Base-by-base conservation (phyloP, 2,329 filamentous ascomycete species). In the Emmonsiellopsis sp. region DNA sequence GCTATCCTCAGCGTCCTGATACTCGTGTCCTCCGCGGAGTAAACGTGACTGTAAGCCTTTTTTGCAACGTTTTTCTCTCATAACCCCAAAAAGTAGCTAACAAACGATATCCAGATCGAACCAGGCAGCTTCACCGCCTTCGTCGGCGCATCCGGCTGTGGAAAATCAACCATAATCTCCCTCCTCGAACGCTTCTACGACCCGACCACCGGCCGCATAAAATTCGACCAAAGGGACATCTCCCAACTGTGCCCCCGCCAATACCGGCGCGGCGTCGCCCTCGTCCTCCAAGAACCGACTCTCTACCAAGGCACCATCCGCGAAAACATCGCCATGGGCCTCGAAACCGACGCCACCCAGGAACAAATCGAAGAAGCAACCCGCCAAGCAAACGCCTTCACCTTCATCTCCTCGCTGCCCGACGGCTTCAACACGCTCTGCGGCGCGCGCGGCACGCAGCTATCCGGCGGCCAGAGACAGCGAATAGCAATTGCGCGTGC, bases 281-380 rank as follows among this genome's bases (percentile, higher is more conserved):
- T 91, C 0, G 87, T 91, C 0, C 82, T 85, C 3, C 87, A 91
- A 66, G 86, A 91, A 64, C 78, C 87, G 7, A 84, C 83, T 0
- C 75, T 91, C 0, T 89, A 87, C 62, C 82, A 84, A 65, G 83
- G 82, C 58, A 82, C 81, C 0, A 76, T 89, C 17, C 77, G 80
- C 14, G 85, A 90, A 56, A 88, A 88, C 60, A 80, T 88, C 51
- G 67, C 84, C 1, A 74, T 88, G 0, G 85, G 84, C 14, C 49
- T 61, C 6, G 52, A 56, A 33, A 55, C 59, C 13, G 55, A 58
- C 5, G 55, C 60, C 14, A 57, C 62, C 5, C 66, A 70, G 3
- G 60, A 66, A 6, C 55, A 68, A 27, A 58, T 72, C 17, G 56
- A 59, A 8, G 56, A 65, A 45, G 69, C 69, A 6, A 72, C 68